A percentile compares a stretch with the other conserved stretches of the same genome.
phyloP scores from a whole-genome alignment of 345 rosid species.

The Excoecaria agallocha region DNA sequence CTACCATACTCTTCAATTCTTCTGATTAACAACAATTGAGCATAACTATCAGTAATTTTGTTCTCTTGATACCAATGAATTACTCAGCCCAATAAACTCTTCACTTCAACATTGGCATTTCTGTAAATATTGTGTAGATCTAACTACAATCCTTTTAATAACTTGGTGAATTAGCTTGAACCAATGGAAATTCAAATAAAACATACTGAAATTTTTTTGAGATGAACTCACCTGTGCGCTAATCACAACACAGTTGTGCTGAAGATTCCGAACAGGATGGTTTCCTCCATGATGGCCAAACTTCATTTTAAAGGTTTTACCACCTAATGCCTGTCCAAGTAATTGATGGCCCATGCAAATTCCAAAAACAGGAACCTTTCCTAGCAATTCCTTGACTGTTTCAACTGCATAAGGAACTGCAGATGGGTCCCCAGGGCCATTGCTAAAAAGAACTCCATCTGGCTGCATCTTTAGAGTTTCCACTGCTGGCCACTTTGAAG shows the following conservation, averaged over 20 bases:
- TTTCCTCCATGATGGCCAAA: slow-evolving; percentile 99
- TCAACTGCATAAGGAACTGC: slow-evolving; percentile 94
- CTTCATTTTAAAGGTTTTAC: slow-evolving; percentile 95
- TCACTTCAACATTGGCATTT: not conserved
- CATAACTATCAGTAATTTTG: not conserved
- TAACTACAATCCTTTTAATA: not conserved
- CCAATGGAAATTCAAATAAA: not conserved
- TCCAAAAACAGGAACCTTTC: slow-evolving; percentile 91
- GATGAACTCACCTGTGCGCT: slow-evolving; percentile 71
- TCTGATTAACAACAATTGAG: not conserved
- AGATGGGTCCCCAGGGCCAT: slow-evolving; percentile 98
- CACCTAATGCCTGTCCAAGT: slow-evolving; percentile 94
- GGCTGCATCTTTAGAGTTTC: slow-evolving; percentile 82
- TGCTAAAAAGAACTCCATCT: slow-evolving; percentile 93
- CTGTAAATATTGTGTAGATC: not conserved
- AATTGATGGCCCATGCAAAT: slow-evolving; percentile 99
- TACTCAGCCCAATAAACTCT: not conserved
- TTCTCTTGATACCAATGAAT: not conserved
- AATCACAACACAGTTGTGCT: slow-evolving; percentile 73
- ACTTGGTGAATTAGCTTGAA: not conserved
- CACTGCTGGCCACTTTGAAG: slow-evolving; percentile 85
- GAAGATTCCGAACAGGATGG: slow-evolving; percentile 79
- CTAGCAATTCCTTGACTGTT: slow-evolving; percentile 71
- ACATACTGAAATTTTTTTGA: not conserved
- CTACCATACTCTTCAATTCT: not conserved